Conservation (phyloP, 2,329 filamentous ascomycete species). For the Ceratocystis destructans region DNA sequence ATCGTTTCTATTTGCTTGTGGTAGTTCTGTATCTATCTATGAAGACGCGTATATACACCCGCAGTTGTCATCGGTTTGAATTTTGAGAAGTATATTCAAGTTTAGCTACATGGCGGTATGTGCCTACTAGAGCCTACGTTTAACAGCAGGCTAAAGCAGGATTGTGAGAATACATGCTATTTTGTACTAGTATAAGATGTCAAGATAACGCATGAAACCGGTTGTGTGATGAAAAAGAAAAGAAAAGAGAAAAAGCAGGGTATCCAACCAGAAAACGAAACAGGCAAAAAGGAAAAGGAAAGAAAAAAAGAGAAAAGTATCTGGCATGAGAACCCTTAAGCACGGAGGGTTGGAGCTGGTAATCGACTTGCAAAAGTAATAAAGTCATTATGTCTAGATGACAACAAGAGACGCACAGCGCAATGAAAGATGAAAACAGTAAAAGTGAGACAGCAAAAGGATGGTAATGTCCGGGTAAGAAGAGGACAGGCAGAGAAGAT, state of each 20-base stretch:
- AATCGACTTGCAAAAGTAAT: neutral
- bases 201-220: neutral
- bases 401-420: neutral
- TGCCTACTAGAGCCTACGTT: neutral
- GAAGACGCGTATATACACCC: neutral
- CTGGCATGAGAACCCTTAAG: neutral
- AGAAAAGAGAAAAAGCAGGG: neutral
- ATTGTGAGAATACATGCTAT: neutral
- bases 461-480: conserved; percentile 11
- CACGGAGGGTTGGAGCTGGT: neutral
- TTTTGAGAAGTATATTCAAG: neutral
- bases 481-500: conserved; percentile 12
- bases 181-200: conserved; percentile 1
- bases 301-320: conserved; percentile 6
- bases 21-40: neutral
- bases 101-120: neutral
- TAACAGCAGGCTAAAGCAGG: neutral
- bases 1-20: neutral
- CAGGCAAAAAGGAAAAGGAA: conserved; percentile 14
- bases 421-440: neutral
- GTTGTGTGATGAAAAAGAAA: neutral
- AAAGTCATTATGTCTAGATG: neutral
- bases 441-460: too few relatives aligned
- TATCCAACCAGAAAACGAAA: conserved; percentile 16
- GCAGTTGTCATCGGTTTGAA: neutral